Conservation (phyloP, 2,329 filamentous ascomycete genomes). For the Venturia asperata region DNA sequence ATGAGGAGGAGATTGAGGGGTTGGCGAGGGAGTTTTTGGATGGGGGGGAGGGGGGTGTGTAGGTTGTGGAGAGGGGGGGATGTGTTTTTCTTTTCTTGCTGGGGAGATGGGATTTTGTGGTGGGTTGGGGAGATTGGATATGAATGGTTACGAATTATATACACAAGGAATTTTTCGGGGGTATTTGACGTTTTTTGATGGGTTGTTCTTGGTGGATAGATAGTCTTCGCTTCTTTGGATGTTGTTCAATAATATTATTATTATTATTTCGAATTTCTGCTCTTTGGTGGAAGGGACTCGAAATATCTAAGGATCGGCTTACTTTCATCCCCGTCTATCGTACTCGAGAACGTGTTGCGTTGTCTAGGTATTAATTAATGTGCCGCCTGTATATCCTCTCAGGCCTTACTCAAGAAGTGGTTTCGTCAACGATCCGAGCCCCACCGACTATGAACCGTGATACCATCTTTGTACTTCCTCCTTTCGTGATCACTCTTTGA, state of each 20-base stretch:
- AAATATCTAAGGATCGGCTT: background rate
- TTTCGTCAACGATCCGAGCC: background rate
- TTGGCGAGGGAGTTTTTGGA: background rate
- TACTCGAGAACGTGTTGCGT: background rate
- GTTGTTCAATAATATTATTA: background rate
- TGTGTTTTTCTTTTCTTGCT: no score
- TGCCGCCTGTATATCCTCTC: no score
- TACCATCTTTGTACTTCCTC: conserved; percentile 13
- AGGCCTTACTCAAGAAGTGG: background rate
- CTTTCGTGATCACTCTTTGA: conserved; percentile 8
- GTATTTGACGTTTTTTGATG: background rate
- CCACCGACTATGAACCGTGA: conserved; percentile 17
- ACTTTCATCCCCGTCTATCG: background rate
- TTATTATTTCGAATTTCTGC: background rate
- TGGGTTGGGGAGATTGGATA: background rate
- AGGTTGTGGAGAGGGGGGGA: no score
- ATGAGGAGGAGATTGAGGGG: background rate
- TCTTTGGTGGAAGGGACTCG: background rate
- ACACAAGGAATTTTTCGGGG: background rate
- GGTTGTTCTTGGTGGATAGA: background rate
- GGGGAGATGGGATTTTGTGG: no score
- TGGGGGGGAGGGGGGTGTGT: background rate
- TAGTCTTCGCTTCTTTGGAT: background rate
- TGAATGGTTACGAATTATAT: conserved; percentile 6
- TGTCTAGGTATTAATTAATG: no score